These are phyloP conservation scores for Russula sp. DNA, from an alignment of 768 basidiomycete genomes.

Conservation along the genomic window DNA sequence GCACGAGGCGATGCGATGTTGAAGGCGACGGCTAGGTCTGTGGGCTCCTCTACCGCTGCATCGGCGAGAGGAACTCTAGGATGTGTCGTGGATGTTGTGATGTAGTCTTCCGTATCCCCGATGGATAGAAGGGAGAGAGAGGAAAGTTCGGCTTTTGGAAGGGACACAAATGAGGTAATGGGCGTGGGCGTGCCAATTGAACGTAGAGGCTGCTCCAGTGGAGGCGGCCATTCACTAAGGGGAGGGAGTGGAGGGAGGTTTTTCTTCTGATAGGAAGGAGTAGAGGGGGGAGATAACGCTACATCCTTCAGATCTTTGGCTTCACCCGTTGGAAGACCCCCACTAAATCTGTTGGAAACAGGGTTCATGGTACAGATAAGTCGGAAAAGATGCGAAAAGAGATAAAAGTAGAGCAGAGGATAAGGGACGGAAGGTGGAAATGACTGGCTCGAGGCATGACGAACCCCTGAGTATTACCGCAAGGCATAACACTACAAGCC, in stretches of 20 bases:
- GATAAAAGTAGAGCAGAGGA: conserved; percentile 22
- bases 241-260: conserved; percentile 59
- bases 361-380: conserved; percentile 62
- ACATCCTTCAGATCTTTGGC: conserved; percentile 46
- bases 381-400: conserved; percentile 17
- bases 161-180: conserved; percentile 60
- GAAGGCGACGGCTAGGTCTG: neutral
- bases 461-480: neutral
- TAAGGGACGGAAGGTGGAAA: conserved; percentile 26
- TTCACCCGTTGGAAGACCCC: conserved; percentile 61
- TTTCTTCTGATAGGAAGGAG: conserved; percentile 45
- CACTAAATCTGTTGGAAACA: conserved; percentile 71
- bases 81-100: conserved; percentile 25
- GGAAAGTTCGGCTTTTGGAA: conserved; percentile 59
- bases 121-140: conserved; percentile 48
- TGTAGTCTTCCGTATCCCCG: conserved; percentile 40
- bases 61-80: conserved; percentile 32
- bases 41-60: conserved; percentile 24
- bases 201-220: conserved; percentile 32
- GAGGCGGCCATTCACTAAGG: conserved; percentile 61
- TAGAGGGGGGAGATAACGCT: conserved; percentile 28
- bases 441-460: conserved; percentile 23
- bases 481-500: neutral
- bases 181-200: conserved; percentile 34
- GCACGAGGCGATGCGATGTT: too few species aligned